Evolutionary conservation across 768 basidiomycete species (phyloP).

Genomic region (Kondoa subrosea): DNA sequence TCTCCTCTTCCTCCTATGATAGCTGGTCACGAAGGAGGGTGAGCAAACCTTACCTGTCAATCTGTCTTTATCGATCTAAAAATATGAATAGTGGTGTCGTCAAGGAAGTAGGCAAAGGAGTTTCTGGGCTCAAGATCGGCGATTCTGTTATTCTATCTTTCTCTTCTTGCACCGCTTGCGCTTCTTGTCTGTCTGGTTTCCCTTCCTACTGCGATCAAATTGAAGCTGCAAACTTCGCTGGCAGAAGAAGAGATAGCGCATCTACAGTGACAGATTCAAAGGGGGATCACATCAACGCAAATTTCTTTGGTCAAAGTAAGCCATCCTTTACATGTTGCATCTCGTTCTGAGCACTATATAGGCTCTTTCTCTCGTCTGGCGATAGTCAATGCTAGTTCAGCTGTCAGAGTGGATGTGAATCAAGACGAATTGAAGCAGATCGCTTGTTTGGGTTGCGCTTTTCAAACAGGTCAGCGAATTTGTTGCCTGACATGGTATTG

Average conservation of each 20-base stretch:
- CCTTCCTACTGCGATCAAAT: background rate
- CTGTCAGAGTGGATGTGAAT: slow-evolving; percentile 10
- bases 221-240: slow-evolving; percentile 1
- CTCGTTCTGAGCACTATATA: background rate
- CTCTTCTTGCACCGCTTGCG: slow-evolving; percentile 3
- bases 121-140: background rate
- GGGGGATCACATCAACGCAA: background rate
- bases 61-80: background rate
- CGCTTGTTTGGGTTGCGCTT: slow-evolving; percentile 7
- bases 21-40: slow-evolving; percentile 12
- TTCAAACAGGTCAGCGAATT: slow-evolving; percentile 9
- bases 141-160: slow-evolving; percentile 10
- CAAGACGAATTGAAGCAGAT: slow-evolving; percentile 7
- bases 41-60: background rate
- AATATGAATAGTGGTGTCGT: background rate
- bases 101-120: background rate
- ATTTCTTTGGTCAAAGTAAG: slow-evolving; percentile 14
- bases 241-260: slow-evolving; percentile 7
- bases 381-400: slow-evolving; percentile 9
- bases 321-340: background rate
- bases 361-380: slow-evolving; percentile 9
- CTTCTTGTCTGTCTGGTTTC: slow-evolving; percentile 5
- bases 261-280: slow-evolving; percentile 1
- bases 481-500: background rate
- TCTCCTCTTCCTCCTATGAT: background rate